These are phyloP conservation scores for Grammothele lineata DNA, from an alignment of 768 basidiomycete species.

Conservation along the genomic window DNA sequence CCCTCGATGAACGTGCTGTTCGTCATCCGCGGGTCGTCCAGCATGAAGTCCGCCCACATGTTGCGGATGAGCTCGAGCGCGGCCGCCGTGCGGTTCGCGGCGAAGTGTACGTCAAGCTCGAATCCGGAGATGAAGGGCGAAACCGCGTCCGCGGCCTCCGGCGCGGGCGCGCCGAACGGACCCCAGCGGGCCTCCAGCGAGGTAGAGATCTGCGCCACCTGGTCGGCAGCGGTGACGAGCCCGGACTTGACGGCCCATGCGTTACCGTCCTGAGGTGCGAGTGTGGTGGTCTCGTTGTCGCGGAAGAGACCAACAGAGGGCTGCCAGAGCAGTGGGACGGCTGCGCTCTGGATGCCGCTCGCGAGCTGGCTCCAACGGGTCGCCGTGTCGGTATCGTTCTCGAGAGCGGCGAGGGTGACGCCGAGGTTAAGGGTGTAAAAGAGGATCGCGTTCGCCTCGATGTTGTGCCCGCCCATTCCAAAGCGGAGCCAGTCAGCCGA, in stretches of 20 bases:
- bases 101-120: conserved; percentile 16
- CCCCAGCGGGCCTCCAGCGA: conserved; percentile 12
- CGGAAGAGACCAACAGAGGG: conserved; percentile 12
- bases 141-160: conserved; percentile 14
- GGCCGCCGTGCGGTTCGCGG: conserved; percentile 9
- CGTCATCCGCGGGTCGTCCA: conserved; percentile 17
- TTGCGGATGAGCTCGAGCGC: conserved; percentile 13
- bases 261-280: conserved; percentile 18
- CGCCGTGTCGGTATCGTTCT: conserved; percentile 3
- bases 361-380: conserved; percentile 1
- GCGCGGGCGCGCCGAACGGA: conserved; percentile 14
- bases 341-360: conserved; percentile 7
- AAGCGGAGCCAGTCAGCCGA: conserved; percentile 15
- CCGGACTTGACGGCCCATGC: conserved; percentile 16
- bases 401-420: conserved; percentile 3
- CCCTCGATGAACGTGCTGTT: conserved; percentile 20
- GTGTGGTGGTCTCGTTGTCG: conserved; percentile 17
- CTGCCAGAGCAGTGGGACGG: conserved; percentile 13
- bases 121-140: conserved; percentile 16
- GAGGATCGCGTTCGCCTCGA: conserved; percentile 15
- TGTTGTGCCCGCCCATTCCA: conserved; percentile 17
- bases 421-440: conserved; percentile 14
- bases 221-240: conserved; percentile 7
- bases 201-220: conserved; percentile 5
- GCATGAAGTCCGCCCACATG: conserved; percentile 19